Base-by-base conservation (phyloP, 495 filamentous ascomycete species). In the Penicillium cataractarum region DNA sequence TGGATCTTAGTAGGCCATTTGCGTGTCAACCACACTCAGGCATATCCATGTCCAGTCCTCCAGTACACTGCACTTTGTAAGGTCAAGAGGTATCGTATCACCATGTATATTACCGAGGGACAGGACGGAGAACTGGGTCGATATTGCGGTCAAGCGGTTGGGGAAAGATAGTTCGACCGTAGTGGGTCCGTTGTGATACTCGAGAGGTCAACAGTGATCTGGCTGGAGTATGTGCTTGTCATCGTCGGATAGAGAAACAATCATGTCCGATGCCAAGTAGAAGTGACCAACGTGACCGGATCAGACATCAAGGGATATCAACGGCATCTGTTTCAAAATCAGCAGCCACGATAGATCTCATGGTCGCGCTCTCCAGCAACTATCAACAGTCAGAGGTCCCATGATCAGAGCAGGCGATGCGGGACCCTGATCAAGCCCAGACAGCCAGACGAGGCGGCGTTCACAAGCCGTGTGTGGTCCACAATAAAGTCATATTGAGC, bases 141-240 rank as follows among this genome's bases (percentile, higher is more conserved):
- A 67, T 58, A 48, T 71, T 71, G 67, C 69, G 69, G 69, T 71
- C 69, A 71, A 67, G 64, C 49, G 54, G 64, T 67, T 70, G 64
- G 60, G 69, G 69, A 33, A 56, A 48, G 55, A 58, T 71, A 65
- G 53, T 65, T 53, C 42, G 42, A 57, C 33, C 42, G 35, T 42
- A 62, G 69, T 71, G 69, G 69, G 69, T 65, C 69, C 64, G 49
- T 58, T 19, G 57, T 46, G 46, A 58, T 60, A 22, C 24, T 27
- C 6, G 39, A 21, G 32, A 35, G 55, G 52, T 53, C 40, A 52
- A 48, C 42, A 44, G n/a, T 44, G 8, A 52, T 7, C 26, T 17
- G 13, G n/a, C 27, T 46, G 54, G 35, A 55, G 32, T n/a, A 58
- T 24, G 21, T 40, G 26, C 44, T n/a, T n/a, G 10, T 19, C 32